phyloP scores from a whole-genome alignment of 2,329 filamentous ascomycete species.

The Anthostomella pinea region DNA sequence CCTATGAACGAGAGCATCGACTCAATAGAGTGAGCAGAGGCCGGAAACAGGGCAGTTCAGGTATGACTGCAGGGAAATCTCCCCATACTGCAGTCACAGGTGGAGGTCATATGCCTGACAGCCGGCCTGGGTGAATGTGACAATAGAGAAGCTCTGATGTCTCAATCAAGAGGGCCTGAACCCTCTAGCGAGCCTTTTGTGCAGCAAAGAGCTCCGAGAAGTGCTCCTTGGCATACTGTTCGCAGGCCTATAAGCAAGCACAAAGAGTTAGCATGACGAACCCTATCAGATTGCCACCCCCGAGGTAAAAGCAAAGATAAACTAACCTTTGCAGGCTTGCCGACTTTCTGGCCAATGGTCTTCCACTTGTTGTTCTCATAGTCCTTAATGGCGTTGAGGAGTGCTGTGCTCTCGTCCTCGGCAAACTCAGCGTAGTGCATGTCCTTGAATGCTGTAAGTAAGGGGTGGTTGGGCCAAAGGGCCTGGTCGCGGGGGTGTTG shows the following conservation, averaged over 20 bases:
- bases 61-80: too few species aligned
- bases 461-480: slow-evolving; percentile 3
- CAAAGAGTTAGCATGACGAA: slow-evolving; percentile 16
- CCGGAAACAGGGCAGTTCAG: too few species aligned
- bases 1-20: too few species aligned
- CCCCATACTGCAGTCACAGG: too few species aligned
- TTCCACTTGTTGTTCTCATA: slow-evolving; percentile 99
- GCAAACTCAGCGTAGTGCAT: slow-evolving; percentile 99
- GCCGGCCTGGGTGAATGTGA: background rate
- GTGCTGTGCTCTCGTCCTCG: slow-evolving; percentile 82
- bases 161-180: slow-evolving; percentile 2
- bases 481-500: background rate
- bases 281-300: background rate
- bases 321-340: slow-evolving; percentile 90
- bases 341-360: slow-evolving; percentile 91
- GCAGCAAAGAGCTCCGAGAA: slow-evolving; percentile 54
- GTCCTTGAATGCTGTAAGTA: slow-evolving; percentile 55
- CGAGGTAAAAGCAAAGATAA: slow-evolving; percentile 5
- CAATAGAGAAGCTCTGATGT: too few species aligned
- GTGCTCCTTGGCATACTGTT: slow-evolving; percentile 95
- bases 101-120: slow-evolving; percentile 1
- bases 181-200: slow-evolving; percentile 27
- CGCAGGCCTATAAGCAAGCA: slow-evolving; percentile 63
- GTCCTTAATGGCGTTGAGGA: slow-evolving; percentile 94
- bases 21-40: too few species aligned